Conservation (phyloP, 2,329 filamentous ascomycete species). For the Colletotrichum ledebouriae region DNA sequence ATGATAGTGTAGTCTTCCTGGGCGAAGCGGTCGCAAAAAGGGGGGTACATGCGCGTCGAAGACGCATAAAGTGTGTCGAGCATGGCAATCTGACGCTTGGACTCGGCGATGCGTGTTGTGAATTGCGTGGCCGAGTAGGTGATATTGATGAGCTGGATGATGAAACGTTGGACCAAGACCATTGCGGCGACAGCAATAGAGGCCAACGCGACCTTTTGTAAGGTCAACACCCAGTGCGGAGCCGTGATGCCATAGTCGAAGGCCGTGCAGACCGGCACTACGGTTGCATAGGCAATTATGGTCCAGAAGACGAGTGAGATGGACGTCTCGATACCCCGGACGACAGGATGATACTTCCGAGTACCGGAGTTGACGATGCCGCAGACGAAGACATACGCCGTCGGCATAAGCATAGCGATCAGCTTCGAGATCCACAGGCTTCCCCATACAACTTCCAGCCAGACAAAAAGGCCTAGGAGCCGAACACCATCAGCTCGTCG, state of each 20-base stretch:
- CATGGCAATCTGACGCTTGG: constrained; percentile 23
- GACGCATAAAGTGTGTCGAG: constrained; percentile 15
- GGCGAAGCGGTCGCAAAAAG: constrained; percentile 28
- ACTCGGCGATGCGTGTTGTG: constrained; percentile 22
- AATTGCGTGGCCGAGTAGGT: constrained; percentile 28
- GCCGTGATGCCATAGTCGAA: not conserved
- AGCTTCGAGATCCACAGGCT: constrained; percentile 29
- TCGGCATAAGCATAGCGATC: constrained; percentile 28
- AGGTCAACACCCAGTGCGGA: constrained; percentile 6
- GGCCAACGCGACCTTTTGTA: constrained; percentile 20
- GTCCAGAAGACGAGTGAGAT: constrained; percentile 32
- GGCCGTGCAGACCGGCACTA: constrained; percentile 15
- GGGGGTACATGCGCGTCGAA: constrained; percentile 18
- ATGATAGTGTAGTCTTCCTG: constrained; percentile 29
- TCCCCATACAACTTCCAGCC: constrained; percentile 29
- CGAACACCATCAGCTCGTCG: constrained; percentile 20
- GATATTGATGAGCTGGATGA: constrained; percentile 34
- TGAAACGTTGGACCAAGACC: constrained; percentile 23
- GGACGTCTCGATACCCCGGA: constrained; percentile 26
- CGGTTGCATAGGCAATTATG: constrained; percentile 27
- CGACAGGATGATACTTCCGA: constrained; percentile 29
- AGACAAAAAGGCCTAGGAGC: constrained; percentile 29
- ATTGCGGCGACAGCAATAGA: constrained; percentile 27
- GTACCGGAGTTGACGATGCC: constrained; percentile 28
- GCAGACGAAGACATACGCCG: constrained; percentile 28